Evolutionary conservation across 805 yeast genomes (phyloP).

Genomic region (Henningerozyma blattae): DNA sequence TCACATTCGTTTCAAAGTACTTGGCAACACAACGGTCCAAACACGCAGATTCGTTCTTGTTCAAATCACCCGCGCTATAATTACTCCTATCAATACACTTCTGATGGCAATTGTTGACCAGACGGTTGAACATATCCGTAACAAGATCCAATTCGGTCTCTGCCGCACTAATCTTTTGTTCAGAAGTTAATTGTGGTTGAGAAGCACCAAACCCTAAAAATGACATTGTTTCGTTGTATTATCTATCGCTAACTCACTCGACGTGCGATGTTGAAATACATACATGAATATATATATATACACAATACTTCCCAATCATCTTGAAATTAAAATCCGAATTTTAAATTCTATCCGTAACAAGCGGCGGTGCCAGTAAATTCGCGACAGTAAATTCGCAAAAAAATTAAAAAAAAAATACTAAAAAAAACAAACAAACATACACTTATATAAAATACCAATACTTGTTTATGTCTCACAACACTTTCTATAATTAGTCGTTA

Average conservation of each 20-base stretch:
- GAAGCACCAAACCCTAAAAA: constrained; percentile 67
- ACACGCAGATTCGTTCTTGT: constrained; percentile 74
- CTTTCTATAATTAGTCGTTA: too few relatives aligned
- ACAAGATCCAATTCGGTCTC: constrained; percentile 96
- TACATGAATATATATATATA: too few relatives aligned
- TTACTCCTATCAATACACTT: constrained; percentile 57
- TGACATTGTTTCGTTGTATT: constrained; percentile 34
- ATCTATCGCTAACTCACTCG: constrained; percentile 1
- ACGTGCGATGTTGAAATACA: too few relatives aligned
- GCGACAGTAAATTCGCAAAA: too few relatives aligned
- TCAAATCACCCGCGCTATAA: constrained; percentile 63
- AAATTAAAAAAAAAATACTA: too few relatives aligned
- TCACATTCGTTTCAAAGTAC: constrained; percentile 87
- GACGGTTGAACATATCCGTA: constrained; percentile 91
- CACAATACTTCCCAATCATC: too few relatives aligned
- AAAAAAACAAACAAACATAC: too few relatives aligned
- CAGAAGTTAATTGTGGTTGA: constrained; percentile 60
- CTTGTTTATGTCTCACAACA: too few relatives aligned
- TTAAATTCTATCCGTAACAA: too few relatives aligned
- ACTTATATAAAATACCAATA: too few relatives aligned
- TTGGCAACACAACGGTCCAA: constrained; percentile 93
- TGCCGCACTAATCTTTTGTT: constrained; percentile 77
- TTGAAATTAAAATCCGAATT: too few relatives aligned
- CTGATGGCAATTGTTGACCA: constrained; percentile 78
- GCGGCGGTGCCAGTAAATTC: too few relatives aligned